Conservation (phyloP, 2,329 filamentous ascomycete species). For the Plenodomus lindquistii region DNA sequence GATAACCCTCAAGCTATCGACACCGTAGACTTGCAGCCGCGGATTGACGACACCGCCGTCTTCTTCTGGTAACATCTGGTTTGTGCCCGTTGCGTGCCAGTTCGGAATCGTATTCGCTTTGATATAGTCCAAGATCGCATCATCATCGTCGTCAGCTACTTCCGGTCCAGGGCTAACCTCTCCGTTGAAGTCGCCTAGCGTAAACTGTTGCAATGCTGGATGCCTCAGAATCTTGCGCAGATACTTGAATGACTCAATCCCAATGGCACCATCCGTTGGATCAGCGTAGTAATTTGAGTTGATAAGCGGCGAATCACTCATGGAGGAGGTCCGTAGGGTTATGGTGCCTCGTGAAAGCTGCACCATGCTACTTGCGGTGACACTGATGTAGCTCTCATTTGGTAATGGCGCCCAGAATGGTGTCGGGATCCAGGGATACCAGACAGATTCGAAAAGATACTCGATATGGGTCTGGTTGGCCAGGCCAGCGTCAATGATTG, state of each 20-base stretch:
- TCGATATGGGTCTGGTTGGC: constrained; percentile 36
- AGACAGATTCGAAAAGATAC: constrained; percentile 29
- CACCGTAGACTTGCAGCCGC: constrained; percentile 37
- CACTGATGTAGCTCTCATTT: constrained; percentile 40
- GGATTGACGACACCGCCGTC: constrained; percentile 39
- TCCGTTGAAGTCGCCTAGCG: constrained; percentile 23
- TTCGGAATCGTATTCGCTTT: constrained; percentile 24
- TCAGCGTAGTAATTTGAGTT: constrained; percentile 43
- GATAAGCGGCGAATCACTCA: constrained; percentile 37
- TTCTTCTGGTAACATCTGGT: constrained; percentile 33
- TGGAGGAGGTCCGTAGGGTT: constrained; percentile 34
- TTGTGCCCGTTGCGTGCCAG: constrained; percentile 43
- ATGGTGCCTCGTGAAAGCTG: constrained; percentile 44
- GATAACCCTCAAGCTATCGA: constrained; percentile 35
- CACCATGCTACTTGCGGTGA: constrained; percentile 31
- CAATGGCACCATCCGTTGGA: constrained; percentile 37
- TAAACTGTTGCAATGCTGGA: constrained; percentile 17
- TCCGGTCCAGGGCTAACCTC: constrained; percentile 37
- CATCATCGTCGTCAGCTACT: constrained; percentile 30
- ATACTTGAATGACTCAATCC: constrained; percentile 39
- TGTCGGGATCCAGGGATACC: constrained; percentile 31
- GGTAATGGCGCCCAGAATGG: constrained; percentile 35
- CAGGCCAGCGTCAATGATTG: constrained; percentile 18
- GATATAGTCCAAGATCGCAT: constrained; percentile 32
- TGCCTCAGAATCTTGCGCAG: constrained; percentile 32